Conservation (phyloP, 352 stramenopile genomes). For the Saprolegnia diclina region DNA sequence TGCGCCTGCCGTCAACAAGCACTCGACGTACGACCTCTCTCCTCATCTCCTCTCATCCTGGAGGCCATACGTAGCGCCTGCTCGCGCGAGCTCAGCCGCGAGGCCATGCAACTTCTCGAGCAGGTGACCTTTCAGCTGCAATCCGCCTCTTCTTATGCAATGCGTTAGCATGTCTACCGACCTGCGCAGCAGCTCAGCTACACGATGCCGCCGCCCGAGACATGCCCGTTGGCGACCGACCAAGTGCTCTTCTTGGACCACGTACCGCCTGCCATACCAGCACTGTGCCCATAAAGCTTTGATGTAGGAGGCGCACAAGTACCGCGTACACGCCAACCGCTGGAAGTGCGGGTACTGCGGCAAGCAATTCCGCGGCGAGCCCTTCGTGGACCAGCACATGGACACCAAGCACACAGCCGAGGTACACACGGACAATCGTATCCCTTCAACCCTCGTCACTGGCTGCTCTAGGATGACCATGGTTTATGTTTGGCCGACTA, state of each 20-base stretch:
- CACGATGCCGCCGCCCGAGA: conserved; percentile 1
- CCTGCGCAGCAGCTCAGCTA: conserved; percentile 4
- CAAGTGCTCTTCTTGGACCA: conserved; percentile 20
- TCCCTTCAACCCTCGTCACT: neutral
- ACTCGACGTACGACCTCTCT: neutral
- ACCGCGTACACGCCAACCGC: conserved; percentile 10
- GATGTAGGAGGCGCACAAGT: conserved; percentile 12
- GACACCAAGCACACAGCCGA: conserved; percentile 9
- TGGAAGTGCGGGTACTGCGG: conserved; percentile 19
- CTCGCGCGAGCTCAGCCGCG: conserved; percentile 21
- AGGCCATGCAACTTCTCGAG: conserved; percentile 24
- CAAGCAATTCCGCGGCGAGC: conserved; percentile 25
- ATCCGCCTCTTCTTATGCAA: neutral
- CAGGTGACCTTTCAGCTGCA: neutral
- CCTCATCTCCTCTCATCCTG: neutral
- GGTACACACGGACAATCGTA: too few species aligned
- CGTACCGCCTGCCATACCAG: neutral
- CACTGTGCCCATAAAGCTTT: neutral
- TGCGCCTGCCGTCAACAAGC: neutral
- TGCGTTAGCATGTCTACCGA: conserved; percentile 12
- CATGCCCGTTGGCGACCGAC: conserved; percentile 10
- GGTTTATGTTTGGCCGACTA: conserved; percentile 20
- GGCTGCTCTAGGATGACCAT: neutral
- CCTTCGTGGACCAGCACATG: conserved; percentile 19
- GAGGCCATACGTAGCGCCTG: neutral